Evolutionary conservation across 306 rosid species (phyloP).

Genomic region (Spatholobus suberectus): DNA sequence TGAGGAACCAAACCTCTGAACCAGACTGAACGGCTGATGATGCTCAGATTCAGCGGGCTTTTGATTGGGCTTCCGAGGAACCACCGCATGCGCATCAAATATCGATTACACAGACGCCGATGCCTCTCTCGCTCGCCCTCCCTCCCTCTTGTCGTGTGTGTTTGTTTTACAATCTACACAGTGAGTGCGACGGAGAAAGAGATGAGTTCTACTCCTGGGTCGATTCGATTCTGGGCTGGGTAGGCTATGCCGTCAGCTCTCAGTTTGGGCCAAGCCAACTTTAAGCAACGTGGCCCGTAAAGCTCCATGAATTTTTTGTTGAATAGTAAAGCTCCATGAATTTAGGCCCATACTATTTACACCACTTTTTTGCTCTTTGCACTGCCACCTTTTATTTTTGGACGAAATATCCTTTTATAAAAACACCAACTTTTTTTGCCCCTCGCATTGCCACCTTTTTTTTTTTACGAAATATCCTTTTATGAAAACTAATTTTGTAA

Average conservation of each 20-base stretch:
- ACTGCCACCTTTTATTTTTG: too few relatives aligned
- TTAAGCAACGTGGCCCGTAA: background rate
- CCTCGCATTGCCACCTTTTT: too few relatives aligned
- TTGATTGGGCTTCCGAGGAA: conserved; percentile 57
- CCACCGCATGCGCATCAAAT: conserved; percentile 64
- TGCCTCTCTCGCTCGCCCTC: background rate
- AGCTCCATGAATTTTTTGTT: too few relatives aligned
- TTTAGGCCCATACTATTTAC: too few relatives aligned
- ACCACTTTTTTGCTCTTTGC: too few relatives aligned
- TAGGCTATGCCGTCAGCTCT: background rate
- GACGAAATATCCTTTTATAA: too few relatives aligned
- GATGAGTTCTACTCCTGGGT: conserved; percentile 1
- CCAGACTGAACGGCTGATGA: background rate
- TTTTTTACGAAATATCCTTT: too few relatives aligned
- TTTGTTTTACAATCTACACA: conserved; percentile 35
- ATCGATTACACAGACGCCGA: background rate
- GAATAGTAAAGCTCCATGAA: too few relatives aligned
- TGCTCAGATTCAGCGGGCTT: conserved; percentile 7
- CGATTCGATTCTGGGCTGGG: background rate
- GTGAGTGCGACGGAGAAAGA: conserved; percentile 18
- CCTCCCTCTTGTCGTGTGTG: background rate
- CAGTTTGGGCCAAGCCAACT: background rate
- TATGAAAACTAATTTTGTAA: too few relatives aligned
- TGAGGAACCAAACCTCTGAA: background rate
- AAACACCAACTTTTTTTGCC: too few relatives aligned